Conservation (phyloP, 108 stramenopile species). For the Skeletonema potamos region DNA sequence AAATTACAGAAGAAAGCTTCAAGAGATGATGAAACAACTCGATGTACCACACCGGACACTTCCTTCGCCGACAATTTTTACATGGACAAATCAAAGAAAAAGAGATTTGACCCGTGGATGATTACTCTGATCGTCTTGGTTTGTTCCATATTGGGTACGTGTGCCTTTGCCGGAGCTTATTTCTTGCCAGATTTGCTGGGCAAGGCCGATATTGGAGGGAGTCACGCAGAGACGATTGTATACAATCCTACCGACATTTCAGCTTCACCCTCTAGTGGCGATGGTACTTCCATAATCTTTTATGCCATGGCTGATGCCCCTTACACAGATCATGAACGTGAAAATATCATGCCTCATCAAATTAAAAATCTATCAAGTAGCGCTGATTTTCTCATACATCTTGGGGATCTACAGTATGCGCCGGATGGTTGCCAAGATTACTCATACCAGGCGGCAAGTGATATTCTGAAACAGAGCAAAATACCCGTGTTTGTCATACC, state of each 20-base stretch:
- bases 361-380: constrained; percentile 18
- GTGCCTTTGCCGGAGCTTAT: not conserved
- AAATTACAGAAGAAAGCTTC: not conserved
- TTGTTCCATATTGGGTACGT: not conserved
- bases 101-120: not conserved
- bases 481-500: constrained; percentile 48
- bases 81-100: not conserved
- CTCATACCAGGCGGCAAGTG: constrained; percentile 10
- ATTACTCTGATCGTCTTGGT: not conserved
- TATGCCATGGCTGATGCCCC: constrained; percentile 20
- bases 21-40: not conserved
- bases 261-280: not conserved
- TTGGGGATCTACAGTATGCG: constrained; percentile 49
- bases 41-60: not conserved
- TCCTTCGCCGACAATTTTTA: not conserved
- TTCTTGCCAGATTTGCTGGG: not conserved
- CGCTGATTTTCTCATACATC: constrained; percentile 54
- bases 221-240: not conserved
- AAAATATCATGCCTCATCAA: constrained; percentile 2
- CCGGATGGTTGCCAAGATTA: not conserved
- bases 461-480: constrained; percentile 33
- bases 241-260: not conserved
- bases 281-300: constrained; percentile 2
- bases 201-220: not conserved
- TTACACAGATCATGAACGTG: constrained; percentile 8